These are phyloP conservation scores for Dionaea muscipula DNA, from an alignment of 179 eudicot genomes.

Conservation along the genomic window DNA sequence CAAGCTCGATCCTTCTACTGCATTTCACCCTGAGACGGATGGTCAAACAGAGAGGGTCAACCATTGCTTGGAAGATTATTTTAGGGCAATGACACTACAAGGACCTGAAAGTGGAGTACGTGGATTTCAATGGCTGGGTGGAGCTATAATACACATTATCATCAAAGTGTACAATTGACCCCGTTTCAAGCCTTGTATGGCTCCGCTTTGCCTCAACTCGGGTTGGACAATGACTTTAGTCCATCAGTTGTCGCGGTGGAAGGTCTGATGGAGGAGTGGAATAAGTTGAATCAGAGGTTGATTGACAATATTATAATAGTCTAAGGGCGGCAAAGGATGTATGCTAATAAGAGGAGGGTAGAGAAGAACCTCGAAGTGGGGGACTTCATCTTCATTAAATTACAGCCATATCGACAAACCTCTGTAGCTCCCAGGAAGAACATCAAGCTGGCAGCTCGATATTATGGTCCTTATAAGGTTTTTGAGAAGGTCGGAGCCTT, in stretches of 20 bases:
- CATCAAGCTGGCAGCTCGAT: neutral
- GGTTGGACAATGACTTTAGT: too few species aligned
- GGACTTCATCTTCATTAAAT: neutral
- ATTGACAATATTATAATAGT: too few species aligned
- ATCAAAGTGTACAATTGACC: too few species aligned
- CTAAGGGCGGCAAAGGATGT: neutral
- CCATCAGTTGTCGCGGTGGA: neutral
- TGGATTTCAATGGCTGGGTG: too few species aligned
- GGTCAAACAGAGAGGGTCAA: neutral
- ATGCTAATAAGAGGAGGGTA: too few species aligned
- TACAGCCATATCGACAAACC: neutral
- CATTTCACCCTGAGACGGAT: neutral
- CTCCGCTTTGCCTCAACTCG: too few species aligned
- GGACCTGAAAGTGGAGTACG: too few species aligned
- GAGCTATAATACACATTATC: too few species aligned
- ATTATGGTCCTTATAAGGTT: neutral
- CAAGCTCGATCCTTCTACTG: neutral
- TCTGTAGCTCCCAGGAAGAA: neutral
- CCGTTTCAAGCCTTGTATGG: too few species aligned
- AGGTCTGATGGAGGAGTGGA: too few species aligned
- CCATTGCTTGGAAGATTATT: too few species aligned
- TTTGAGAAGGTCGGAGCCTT: neutral
- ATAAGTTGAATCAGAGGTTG: neutral
- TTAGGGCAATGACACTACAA: too few species aligned
- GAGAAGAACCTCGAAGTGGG: neutral